Evolutionary conservation across 225 moss, liverwort and hornwort genomes (phyloP).

Genomic region (Sphagnum tenellum): DNA sequence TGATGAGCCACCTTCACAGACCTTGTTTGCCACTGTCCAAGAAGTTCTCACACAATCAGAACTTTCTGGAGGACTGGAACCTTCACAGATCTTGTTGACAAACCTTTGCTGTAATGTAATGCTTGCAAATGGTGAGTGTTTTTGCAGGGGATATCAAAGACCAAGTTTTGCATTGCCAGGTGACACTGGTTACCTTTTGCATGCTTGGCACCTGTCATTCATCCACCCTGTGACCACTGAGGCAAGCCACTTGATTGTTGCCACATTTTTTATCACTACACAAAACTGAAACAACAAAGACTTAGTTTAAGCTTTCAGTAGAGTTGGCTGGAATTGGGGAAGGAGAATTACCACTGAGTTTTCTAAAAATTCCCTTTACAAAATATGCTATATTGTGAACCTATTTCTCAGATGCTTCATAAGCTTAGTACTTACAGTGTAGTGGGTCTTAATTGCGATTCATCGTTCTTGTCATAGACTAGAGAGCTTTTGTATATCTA

Average conservation of each 20-base stretch:
- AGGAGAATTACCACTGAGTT: background rate
- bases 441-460: no score
- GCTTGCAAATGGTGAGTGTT: background rate
- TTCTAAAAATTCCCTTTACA: background rate
- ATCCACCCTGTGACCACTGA: constrained; percentile 52
- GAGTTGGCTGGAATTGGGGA: no score
- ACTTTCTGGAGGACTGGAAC: no score
- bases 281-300: background rate
- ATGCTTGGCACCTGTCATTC: constrained; percentile 77
- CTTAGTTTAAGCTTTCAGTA: background rate
- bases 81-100: no score
- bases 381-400: background rate
- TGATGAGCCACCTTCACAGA: no score
- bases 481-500: background rate
- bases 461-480: background rate
- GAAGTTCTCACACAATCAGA: no score
- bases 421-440: no score
- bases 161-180: constrained; percentile 63
- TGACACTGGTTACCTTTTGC: constrained; percentile 72
- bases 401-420: no score
- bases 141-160: constrained; percentile 60
- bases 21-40: no score
- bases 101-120: background rate
- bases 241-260: constrained; percentile 20
- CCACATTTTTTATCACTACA: background rate